Conservation (phyloP, 2,329 filamentous ascomycete species). For the Hymenotorrendiella dingleyae region DNA sequence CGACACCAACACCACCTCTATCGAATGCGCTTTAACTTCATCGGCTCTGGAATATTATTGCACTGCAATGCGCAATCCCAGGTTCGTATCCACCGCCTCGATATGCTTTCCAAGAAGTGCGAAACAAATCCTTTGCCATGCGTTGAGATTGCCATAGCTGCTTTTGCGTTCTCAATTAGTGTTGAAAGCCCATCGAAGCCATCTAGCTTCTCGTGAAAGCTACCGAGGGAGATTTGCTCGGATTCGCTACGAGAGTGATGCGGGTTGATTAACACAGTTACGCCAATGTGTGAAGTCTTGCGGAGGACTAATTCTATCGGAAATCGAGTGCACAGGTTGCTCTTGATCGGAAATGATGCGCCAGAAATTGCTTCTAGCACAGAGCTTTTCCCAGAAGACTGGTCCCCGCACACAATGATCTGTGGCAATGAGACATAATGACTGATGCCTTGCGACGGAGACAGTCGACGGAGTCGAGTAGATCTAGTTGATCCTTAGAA, state of each 20-base stretch:
- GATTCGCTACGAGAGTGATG: conserved; percentile 6
- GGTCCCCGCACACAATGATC: conserved; percentile 16
- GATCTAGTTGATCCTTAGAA: conserved; percentile 16
- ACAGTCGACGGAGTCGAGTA: conserved; percentile 20
- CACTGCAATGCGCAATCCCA: no score
- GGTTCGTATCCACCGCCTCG: no score
- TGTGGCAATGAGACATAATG: conserved; percentile 23
- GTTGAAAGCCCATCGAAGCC: conserved; percentile 8
- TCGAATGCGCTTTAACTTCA: no score
- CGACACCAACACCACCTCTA: no score
- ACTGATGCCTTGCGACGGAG: conserved; percentile 20
- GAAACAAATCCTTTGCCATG: conserved; percentile 22
- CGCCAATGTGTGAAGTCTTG: not conserved
- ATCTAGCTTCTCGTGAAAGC: conserved; percentile 13
- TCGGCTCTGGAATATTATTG: no score
- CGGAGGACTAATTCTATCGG: conserved; percentile 34
- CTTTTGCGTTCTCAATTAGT: conserved; percentile 16
- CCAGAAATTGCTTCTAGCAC: conserved; percentile 31
- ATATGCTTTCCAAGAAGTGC: conserved; percentile 16
- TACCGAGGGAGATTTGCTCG: conserved; percentile 8
- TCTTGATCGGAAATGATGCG: conserved; percentile 33
- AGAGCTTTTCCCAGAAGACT: conserved; percentile 33
- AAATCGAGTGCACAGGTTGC: conserved; percentile 37
- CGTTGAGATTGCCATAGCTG: conserved; percentile 6
- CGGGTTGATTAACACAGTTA: conserved; percentile 12